Percentiles rank a stretch among this genome's conserved stretches.
These are phyloP conservation scores for Candida gorgasii DNA, from an alignment of 805 yeast genomes.

Conservation along the genomic window DNA sequence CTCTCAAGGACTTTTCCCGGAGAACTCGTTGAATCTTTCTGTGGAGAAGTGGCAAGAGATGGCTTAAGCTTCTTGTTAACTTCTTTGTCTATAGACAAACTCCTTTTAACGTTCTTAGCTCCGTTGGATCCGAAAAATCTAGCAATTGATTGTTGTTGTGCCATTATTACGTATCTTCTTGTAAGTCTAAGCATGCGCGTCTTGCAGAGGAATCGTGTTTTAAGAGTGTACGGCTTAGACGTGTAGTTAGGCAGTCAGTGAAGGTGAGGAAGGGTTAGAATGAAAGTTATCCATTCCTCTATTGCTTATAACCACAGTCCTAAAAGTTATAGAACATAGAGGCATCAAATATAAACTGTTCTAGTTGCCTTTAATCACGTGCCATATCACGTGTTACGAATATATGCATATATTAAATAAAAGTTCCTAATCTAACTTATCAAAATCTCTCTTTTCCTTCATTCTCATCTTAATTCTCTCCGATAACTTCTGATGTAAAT, in stretches of 20 bases:
- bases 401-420: too few relatives aligned
- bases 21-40: neutral
- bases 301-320: too few relatives aligned
- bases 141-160: slow-evolving; percentile 35
- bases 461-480: slow-evolving; percentile 37
- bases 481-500: slow-evolving; percentile 22
- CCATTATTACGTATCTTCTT: slow-evolving; percentile 17
- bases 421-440: slow-evolving; percentile 9
- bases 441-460: slow-evolving; percentile 34
- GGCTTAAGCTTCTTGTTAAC: neutral
- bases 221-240: too few relatives aligned
- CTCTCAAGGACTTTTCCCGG: neutral
- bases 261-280: too few relatives aligned
- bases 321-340: too few relatives aligned
- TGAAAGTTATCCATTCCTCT: too few relatives aligned
- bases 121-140: slow-evolving; percentile 27
- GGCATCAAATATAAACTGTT: too few relatives aligned
- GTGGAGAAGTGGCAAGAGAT: neutral
- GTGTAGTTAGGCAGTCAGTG: too few relatives aligned
- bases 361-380: too few relatives aligned
- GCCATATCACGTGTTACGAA: too few relatives aligned
- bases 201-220: too few relatives aligned
- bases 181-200: slow-evolving; percentile 7
- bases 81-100: neutral
- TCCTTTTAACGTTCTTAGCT: neutral